phyloP scores from a whole-genome alignment of 1,139 yeast genomes.

The Entelexis paramagnoliae region DNA sequence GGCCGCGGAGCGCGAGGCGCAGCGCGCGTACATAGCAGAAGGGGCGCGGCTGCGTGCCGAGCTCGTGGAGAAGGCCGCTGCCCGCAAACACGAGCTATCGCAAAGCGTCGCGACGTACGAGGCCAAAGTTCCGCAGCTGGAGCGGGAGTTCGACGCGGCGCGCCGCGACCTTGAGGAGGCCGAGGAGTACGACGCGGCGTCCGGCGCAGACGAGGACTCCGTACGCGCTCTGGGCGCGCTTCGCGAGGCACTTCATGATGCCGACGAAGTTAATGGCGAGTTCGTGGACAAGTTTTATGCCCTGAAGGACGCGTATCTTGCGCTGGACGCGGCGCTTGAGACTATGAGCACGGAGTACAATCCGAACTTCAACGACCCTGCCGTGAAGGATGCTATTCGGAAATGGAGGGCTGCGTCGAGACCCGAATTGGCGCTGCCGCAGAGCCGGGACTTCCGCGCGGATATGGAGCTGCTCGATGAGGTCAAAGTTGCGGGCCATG shows the following conservation, averaged over 20 bases:
- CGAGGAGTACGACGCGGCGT: slow-evolving; percentile 20
- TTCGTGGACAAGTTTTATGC: slow-evolving; percentile 24
- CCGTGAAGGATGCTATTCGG: slow-evolving; percentile 64
- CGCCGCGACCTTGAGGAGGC: slow-evolving; percentile 11
- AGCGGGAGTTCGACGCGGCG: slow-evolving; percentile 15
- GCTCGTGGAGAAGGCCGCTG: slow-evolving; percentile 23
- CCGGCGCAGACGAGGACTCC: slow-evolving; percentile 23
- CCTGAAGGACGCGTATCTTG: slow-evolving; percentile 19
- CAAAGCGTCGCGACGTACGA: slow-evolving; percentile 7
- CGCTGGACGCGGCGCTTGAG: slow-evolving; percentile 37
- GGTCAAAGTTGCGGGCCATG: slow-evolving; percentile 9
- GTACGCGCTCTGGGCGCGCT: slow-evolving; percentile 10
- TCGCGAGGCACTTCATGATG: slow-evolving; percentile 27
- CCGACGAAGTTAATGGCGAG: slow-evolving; percentile 27
- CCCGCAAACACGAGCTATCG: slow-evolving; percentile 15
- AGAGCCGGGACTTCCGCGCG: background rate
- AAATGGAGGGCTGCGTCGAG: slow-evolving; percentile 38
- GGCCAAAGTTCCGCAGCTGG: slow-evolving; percentile 12
- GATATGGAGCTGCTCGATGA: slow-evolving; percentile 9
- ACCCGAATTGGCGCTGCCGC: slow-evolving; percentile 4
- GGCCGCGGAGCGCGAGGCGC: slow-evolving; percentile 29
- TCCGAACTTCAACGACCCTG: slow-evolving; percentile 83
- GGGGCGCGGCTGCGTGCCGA: slow-evolving; percentile 25
- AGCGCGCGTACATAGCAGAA: slow-evolving; percentile 3
- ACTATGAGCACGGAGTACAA: slow-evolving; percentile 52